A percentile compares a stretch with the other conserved stretches of the same genome.
Conservation (phyloP, 352 stramenopile genomes). For the Phytophthora chlamydospora region DNA sequence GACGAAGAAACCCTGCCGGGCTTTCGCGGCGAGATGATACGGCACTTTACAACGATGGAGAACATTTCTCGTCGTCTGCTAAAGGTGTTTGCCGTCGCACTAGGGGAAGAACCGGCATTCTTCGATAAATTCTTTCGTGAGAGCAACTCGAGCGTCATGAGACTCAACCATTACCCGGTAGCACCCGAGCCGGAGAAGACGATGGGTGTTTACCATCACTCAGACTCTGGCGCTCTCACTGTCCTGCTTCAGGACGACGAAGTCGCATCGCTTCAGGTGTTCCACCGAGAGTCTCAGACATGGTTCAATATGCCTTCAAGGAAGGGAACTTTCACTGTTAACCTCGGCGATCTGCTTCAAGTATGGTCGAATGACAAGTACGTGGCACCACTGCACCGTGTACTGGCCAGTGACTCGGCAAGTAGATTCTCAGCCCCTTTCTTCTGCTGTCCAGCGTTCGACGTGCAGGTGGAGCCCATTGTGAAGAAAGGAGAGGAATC, state of each 20-base stretch:
- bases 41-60: conserved; percentile 52
- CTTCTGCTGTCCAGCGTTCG: conserved; percentile 78
- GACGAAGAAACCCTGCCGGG: conserved; percentile 41
- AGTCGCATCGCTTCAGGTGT: conserved; percentile 60
- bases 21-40: conserved; percentile 55
- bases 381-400: conserved; percentile 53
- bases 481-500: conserved; percentile 41
- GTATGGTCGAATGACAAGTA: conserved; percentile 70
- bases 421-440: conserved; percentile 66
- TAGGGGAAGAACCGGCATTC: conserved; percentile 56
- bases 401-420: conserved; percentile 41
- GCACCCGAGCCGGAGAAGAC: conserved; percentile 46
- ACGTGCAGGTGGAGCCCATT: conserved; percentile 68
- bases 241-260: conserved; percentile 72
- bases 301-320: conserved; percentile 58
- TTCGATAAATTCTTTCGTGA: conserved; percentile 70
- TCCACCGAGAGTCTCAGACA: conserved; percentile 51
- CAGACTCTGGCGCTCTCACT: conserved; percentile 62
- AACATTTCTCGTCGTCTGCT: conserved; percentile 53
- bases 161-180: conserved; percentile 93
- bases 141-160: conserved; percentile 89
- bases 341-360: conserved; percentile 69
- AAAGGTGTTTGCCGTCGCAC: conserved; percentile 64
- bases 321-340: conserved; percentile 52
- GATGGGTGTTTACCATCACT: conserved; percentile 71